Percentiles rank a stretch among this genome's conserved stretches.
phyloP scores from a whole-genome alignment of 106 monocot species.

The Phalaenopsis aphrodite region DNA sequence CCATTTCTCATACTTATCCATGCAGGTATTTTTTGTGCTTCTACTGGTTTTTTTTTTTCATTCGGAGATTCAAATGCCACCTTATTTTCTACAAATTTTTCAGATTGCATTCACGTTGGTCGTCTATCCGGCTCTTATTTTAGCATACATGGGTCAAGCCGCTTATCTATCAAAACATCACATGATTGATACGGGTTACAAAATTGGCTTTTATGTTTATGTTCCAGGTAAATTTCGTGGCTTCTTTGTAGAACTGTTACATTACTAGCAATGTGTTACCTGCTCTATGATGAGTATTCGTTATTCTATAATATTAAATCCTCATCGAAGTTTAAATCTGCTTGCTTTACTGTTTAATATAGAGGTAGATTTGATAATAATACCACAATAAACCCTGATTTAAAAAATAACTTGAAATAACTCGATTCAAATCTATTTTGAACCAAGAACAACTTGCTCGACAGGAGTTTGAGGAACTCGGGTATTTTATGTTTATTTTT shows the following conservation, averaged over 20 bases:
- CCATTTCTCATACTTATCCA: constrained; percentile 58
- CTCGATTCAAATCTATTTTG: too few relatives aligned
- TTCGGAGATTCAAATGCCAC: not conserved
- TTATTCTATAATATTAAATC: not conserved
- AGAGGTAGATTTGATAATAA: not conserved
- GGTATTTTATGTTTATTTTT: too few relatives aligned
- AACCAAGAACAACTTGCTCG: too few relatives aligned
- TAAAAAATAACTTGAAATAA: not conserved
- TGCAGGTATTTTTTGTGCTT: constrained; percentile 33
- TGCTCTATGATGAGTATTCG: not conserved
- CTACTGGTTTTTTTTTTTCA: not conserved
- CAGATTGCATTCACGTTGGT: constrained; percentile 60
- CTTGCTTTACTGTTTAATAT: not conserved
- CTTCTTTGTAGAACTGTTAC: not conserved
- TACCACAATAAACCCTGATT: not conserved
- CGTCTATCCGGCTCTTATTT: constrained; percentile 61
- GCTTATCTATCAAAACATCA: constrained; percentile 71
- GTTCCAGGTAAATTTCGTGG: constrained; percentile 41
- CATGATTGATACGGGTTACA: constrained; percentile 23
- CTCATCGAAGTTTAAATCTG: not conserved
- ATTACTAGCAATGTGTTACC: not conserved
- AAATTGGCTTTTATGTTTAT: constrained; percentile 59
- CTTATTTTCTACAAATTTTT: constrained; percentile 7
- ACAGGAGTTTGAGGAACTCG: too few relatives aligned
- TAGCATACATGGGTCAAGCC: constrained; percentile 81